phyloP scores from a whole-genome alignment of 169 alveolate species.

The Plasmodium vivax region DNA sequence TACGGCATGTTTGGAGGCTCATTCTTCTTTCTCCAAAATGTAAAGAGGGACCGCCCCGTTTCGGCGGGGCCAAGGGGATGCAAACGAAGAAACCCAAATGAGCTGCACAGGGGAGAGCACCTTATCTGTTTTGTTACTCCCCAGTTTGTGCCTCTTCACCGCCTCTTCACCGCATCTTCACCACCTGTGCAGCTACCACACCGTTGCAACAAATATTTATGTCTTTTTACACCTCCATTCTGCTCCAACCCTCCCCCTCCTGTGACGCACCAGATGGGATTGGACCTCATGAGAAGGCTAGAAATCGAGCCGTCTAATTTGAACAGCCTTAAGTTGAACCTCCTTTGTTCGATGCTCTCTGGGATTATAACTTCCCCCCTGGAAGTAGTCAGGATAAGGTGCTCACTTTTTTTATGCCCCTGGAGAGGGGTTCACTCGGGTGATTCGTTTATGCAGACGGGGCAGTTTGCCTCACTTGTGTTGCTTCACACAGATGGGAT shows the following conservation, averaged over 20 bases:
- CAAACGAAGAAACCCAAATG: background rate
- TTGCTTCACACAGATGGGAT: background rate
- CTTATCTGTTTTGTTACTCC: background rate
- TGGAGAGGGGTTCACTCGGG: background rate
- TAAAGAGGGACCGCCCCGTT: background rate
- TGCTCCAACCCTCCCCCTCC: background rate
- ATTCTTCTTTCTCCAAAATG: constrained; percentile 62
- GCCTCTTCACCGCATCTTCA: background rate
- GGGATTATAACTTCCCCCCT: constrained; percentile 62
- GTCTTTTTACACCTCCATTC: background rate
- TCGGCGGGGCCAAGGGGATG: background rate
- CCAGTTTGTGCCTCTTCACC: background rate
- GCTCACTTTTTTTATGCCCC: background rate
- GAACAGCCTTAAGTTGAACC: constrained; percentile 33
- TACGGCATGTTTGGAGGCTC: constrained; percentile 59
- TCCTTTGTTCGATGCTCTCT: constrained; percentile 38
- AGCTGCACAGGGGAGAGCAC: background rate
- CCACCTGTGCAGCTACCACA: too few species aligned
- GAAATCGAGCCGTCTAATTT: constrained; percentile 34
- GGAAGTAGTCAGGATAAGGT: constrained; percentile 66
- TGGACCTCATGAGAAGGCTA: constrained; percentile 9
- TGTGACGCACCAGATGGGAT: constrained; percentile 21
- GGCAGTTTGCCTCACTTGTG: background rate
- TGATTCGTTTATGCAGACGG: background rate
- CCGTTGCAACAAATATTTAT: too few species aligned